These are phyloP conservation scores for Populus nigra DNA, from an alignment of 345 rosid genomes.

Conservation along the genomic window DNA sequence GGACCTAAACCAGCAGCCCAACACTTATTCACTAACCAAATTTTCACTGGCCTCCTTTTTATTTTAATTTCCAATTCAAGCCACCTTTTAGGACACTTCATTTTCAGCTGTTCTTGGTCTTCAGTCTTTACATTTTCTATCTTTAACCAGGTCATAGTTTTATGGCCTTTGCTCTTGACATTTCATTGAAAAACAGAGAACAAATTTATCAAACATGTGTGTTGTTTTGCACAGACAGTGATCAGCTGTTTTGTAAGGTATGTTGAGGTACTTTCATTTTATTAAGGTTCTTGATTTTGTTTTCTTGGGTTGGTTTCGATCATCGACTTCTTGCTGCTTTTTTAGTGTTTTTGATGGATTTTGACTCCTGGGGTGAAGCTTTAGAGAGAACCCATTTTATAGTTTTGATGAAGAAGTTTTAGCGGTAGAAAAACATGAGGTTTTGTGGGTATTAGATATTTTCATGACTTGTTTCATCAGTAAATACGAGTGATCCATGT, in stretches of 20 bases:
- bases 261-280: not conserved
- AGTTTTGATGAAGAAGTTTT: not conserved
- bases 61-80: not conserved
- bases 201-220: not conserved
- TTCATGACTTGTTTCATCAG: not conserved
- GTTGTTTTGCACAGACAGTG: not conserved
- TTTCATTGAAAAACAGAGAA: not conserved
- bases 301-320: not conserved
- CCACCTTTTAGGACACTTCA: not conserved
- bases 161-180: not conserved
- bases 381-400: not conserved
- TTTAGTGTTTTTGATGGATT: not conserved
- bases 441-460: not conserved
- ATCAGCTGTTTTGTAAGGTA: not conserved
- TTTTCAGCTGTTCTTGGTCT: not conserved
- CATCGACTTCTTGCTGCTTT: not conserved
- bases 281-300: not conserved
- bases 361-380: not conserved
- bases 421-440: not conserved
- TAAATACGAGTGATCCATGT: not conserved
- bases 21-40: not conserved
- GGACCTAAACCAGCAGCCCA: not conserved
- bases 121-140: not conserved
- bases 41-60: not conserved
- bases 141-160: not conserved